Conservation (phyloP, 2,329 filamentous ascomycete species). For the Bipolaris gigantea region DNA sequence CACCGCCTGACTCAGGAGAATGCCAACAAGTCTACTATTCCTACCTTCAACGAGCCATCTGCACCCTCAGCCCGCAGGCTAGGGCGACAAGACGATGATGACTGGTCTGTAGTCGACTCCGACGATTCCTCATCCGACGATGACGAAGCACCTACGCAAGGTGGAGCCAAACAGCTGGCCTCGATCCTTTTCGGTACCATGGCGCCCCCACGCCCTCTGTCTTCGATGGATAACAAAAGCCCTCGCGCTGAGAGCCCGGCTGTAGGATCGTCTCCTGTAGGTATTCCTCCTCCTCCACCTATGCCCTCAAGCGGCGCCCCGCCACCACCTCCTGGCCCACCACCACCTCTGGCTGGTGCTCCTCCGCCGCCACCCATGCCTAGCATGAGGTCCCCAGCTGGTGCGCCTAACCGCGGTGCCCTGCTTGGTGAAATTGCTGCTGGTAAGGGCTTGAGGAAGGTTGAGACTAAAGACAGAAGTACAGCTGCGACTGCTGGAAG, state of each 20-base stretch:
- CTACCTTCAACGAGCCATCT: conserved; percentile 49
- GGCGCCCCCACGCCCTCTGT: conserved; percentile 87
- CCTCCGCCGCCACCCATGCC: conserved; percentile 51
- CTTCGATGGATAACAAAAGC: conserved; percentile 73
- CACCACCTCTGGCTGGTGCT: conserved; percentile 47
- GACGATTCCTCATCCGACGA: conserved; percentile 69
- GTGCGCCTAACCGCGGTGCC: conserved; percentile 52
- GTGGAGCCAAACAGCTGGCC: conserved; percentile 87
- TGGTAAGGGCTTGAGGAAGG: conserved; percentile 81
- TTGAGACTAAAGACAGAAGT: conserved; percentile 86
- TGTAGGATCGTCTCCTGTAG: conserved; percentile 45
- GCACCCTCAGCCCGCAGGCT: conserved; percentile 57
- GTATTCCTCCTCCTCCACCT: conserved; percentile 56
- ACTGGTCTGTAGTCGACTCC: conserved; percentile 81
- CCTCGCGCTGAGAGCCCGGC: conserved; percentile 49
- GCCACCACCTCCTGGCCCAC: conserved; percentile 53
- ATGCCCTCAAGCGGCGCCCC: conserved; percentile 50
- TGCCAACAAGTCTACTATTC: conserved; percentile 51
- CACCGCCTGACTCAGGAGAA: conserved; percentile 75
- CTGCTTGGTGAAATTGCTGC: conserved; percentile 82
- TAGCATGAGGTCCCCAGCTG: conserved; percentile 34
- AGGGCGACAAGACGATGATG: conserved; percentile 66
- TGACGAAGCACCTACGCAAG: conserved; percentile 76
- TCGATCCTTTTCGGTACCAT: conserved; percentile 97
- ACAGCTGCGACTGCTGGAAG: conserved; percentile 71